phyloP scores from a whole-genome alignment of 2,329 filamentous ascomycete species.

The Cladosporium sp. region DNA sequence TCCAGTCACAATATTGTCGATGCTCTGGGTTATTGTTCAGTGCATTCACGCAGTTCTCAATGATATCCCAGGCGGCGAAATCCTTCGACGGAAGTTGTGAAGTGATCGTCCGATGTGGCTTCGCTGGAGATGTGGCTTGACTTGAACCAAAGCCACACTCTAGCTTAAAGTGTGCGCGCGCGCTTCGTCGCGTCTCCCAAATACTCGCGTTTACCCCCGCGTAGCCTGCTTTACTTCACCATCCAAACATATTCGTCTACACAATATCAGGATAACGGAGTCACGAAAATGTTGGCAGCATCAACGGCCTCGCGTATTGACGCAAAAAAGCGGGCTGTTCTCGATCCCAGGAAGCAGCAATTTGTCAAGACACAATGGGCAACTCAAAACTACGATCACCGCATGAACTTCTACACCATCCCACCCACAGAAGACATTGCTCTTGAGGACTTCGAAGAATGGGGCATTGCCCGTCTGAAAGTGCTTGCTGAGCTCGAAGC shows the following conservation, averaged over 20 bases:
- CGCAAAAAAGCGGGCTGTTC: constrained; percentile 68
- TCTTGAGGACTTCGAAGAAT: constrained; percentile 96
- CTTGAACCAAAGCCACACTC: neutral
- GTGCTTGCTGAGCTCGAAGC: constrained; percentile 86
- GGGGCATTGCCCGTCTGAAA: constrained; percentile 89
- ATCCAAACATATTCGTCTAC: neutral
- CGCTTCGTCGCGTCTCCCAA: constrained; percentile 5
- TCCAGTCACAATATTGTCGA: neutral
- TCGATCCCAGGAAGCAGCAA: constrained; percentile 81
- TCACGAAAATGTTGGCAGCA: constrained; percentile 7
- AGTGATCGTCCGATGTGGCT: neutral
- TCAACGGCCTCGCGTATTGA: constrained; percentile 37
- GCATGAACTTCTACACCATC: constrained; percentile 85
- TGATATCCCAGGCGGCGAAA: neutral
- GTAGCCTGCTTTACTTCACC: neutral
- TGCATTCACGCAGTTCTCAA: neutral
- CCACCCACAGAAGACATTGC: constrained; percentile 92
- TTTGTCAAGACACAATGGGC: constrained; percentile 75
- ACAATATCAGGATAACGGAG: neutral
- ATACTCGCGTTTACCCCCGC: neutral
- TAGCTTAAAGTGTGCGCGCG: neutral
- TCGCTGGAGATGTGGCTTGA: neutral
- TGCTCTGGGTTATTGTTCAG: neutral
- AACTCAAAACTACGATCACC: constrained; percentile 73
- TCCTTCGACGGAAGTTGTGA: neutral